Conservation (phyloP, 257 asterid species). For the Solanum bukasovii region DNA sequence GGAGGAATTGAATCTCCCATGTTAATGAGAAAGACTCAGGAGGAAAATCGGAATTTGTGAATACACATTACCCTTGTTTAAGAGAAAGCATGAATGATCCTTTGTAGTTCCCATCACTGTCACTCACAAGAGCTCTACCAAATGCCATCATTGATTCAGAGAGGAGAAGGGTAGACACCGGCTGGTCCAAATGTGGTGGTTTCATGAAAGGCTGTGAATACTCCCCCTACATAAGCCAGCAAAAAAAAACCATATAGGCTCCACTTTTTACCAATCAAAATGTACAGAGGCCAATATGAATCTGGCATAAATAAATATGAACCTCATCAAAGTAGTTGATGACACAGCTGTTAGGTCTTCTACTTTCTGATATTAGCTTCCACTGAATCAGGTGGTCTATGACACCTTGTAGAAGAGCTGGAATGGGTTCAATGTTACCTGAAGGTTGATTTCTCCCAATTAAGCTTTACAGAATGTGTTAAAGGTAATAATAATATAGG, state of each 20-base stretch:
- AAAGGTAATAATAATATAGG: neutral
- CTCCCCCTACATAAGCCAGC: conserved; percentile 48
- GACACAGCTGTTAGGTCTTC: conserved; percentile 89
- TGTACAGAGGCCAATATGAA: neutral
- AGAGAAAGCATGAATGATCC: conserved; percentile 77
- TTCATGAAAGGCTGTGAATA: conserved; percentile 91
- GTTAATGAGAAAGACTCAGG: neutral
- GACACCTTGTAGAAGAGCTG: conserved; percentile 60
- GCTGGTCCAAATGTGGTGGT: conserved; percentile 96
- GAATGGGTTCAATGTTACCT: conserved; percentile 88
- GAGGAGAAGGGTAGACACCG: conserved; percentile 77
- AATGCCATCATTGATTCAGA: conserved; percentile 92
- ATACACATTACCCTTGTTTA: conserved; percentile 65
- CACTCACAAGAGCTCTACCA: conserved; percentile 67
- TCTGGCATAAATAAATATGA: neutral
- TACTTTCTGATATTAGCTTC: conserved; percentile 67
- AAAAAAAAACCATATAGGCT: neutral
- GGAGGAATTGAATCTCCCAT: neutral
- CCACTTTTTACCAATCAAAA: neutral
- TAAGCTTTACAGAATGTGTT: neutral
- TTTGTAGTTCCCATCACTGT: conserved; percentile 71
- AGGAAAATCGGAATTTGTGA: neutral
- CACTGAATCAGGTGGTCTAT: conserved; percentile 82
- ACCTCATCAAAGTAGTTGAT: conserved; percentile 94
- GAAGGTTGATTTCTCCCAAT: neutral